Base-by-base conservation (phyloP, 345 rosid genomes). In the Camelina neglecta region DNA sequence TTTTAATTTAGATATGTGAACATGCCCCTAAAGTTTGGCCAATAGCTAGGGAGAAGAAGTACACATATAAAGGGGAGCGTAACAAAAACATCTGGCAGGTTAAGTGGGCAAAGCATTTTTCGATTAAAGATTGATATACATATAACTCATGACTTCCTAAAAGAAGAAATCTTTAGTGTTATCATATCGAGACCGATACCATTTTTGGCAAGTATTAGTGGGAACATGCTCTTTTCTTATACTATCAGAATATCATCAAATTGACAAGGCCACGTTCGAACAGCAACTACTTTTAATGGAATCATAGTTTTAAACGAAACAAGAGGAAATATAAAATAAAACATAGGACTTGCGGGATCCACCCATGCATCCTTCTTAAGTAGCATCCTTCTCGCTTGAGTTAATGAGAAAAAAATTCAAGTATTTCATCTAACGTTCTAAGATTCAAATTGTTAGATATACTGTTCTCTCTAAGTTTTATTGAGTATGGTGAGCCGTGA, bases 31-130 rank as follows among this genome's bases (percentile, higher is more conserved):
- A 39, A 20, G 2, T 16, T 13, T 20, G 55, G 44, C 54, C 48
- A 23, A 13, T 63, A 24, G 35, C 26, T 6, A 33, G 24, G n/a
- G 65, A 45, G 39, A 64, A 51, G 36, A 64, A 51, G 36, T 36
- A 57, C 29, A 45, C 20, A 47, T 18, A 35, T 10, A 49, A 8
- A 60, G 8, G 53, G 53, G 18, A 49, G 44, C 13, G 11, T 50
- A 49, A 51, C 38, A 8, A 49, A 60, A 65, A 57, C 47, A 69
- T 50, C 20, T 42, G 70, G 64, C 74, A 61, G 65, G 75, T 69
- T 62, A 9, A 76, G 80, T 76, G 75, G 80, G 63, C 42, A 70
- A 63, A 70, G 60, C 59, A 69, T 61, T 54, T 68, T 23, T 38
- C 6, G 50, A 35, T 48, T 29, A 16, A 60, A 68, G 31, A 67